Evolutionary conservation across 495 filamentous ascomycete genomes (phyloP), one percentile per base, ranked within the genome.

Genomic region (Aspergillus leporis): DNA sequence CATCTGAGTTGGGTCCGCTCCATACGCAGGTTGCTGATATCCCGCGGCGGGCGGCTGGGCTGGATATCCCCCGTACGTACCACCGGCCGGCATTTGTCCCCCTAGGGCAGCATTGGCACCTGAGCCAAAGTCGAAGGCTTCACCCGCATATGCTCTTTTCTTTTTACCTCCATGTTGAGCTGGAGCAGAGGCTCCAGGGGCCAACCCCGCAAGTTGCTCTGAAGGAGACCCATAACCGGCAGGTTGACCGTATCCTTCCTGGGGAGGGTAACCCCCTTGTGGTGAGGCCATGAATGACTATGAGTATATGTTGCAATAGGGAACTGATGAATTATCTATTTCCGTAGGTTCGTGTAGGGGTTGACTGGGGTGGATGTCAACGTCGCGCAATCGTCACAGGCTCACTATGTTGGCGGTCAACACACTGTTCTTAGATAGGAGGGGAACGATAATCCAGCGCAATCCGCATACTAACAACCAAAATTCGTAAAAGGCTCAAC

Each of bases 101-200:
- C 82, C 84, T 45, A 86, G 69, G 16, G 77, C 89, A 53, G 90
- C 86, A 84, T 98, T 98, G 66, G 89, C 90, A 63, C 94, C 94
- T 31, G 84, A 84, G 32, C 89, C 93, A 67, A 98, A 92, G 12
- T 97, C 95, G 71, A 93, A 98, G 6, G 93, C 93, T 70, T 92
- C 88, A 25, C 90, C 91, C 23, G 95, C 94, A 78, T 98, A 98
- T 43, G 88, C 85, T 73, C 92, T 82, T 81, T 96, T 96, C 82
- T 92, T 97, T 73, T 87, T 82, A 78, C 78, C 85, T 80, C 64
- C 85, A 73, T 59, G 81, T 9, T 68, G 62, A 45, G 57, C 70
- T 30, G 67, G 68, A 40, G 70, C 54, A 55, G 68, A 57, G 14
- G 69, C 67, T 28, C 61, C 70, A 48, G 68, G 70, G 52, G 62